Percentiles rank a stretch among this genome's conserved stretches.
phyloP scores from a whole-genome alignment of 345 rosid species.

The Ceriops zippeliana region DNA sequence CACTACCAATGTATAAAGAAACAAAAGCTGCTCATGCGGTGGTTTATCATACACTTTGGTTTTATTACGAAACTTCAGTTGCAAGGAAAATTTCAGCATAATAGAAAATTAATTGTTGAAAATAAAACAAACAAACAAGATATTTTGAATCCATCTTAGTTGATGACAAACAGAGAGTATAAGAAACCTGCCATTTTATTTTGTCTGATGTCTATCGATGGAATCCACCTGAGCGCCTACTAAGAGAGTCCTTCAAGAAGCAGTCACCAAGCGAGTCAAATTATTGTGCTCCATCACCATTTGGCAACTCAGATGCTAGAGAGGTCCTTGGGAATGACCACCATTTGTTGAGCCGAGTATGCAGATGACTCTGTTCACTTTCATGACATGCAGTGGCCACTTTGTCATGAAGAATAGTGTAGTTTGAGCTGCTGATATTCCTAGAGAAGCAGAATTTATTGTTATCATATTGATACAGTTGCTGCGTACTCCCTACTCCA shows the following conservation, averaged over 20 bases:
- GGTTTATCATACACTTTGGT: not conserved
- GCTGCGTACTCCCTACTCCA: constrained; percentile 50
- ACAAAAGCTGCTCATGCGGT: not conserved
- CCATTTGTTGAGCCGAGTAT: constrained; percentile 2
- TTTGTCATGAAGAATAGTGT: constrained; percentile 52
- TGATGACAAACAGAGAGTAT: not conserved
- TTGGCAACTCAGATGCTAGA: constrained; percentile 16
- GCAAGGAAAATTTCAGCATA: not conserved
- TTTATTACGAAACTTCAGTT: not conserved
- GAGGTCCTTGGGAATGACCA: constrained; percentile 20
- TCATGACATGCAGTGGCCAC: constrained; percentile 30
- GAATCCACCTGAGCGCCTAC: constrained; percentile 10
- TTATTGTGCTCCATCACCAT: constrained; percentile 7
- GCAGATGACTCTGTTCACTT: constrained; percentile 10
- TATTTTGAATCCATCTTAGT: not conserved
- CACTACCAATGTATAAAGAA: too few species aligned
- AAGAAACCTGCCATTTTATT: constrained; percentile 16
- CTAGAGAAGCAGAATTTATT: constrained; percentile 57
- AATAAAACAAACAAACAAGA: not conserved
- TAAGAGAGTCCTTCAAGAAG: not conserved
- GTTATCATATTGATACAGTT: constrained; percentile 51
- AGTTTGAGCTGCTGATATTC: constrained; percentile 70
- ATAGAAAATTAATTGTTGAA: not conserved
- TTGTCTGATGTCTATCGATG: not conserved
- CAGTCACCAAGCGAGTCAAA: not conserved